Percentiles rank a stretch among this genome's conserved stretches.
phyloP scores from a whole-genome alignment of 2,329 filamentous ascomycete species.

The Knoxdaviesia capensis region DNA sequence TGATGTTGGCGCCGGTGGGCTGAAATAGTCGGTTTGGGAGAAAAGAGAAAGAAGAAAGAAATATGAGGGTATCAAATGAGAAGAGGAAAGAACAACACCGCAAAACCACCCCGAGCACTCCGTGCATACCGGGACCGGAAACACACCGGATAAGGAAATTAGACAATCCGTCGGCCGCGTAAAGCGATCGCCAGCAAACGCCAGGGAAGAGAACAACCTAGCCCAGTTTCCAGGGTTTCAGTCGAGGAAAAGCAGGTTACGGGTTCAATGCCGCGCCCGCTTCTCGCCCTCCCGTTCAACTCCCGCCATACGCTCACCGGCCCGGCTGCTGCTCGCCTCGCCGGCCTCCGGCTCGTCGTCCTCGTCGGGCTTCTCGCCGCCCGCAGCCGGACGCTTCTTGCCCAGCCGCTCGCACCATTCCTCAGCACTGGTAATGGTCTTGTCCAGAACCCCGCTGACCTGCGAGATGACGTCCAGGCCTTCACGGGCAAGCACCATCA shows the following conservation, averaged over 20 bases:
- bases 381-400: not conserved
- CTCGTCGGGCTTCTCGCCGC: slow-evolving; percentile 4
- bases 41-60: not conserved
- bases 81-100: too few species aligned
- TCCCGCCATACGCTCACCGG: too few species aligned
- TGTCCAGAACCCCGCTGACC: slow-evolving; percentile 70
- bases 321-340: slow-evolving; percentile 5
- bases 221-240: too few species aligned
- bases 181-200: too few species aligned
- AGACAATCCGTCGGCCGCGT: too few species aligned
- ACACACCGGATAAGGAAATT: too few species aligned
- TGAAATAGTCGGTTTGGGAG: not conserved
- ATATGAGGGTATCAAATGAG: not conserved
- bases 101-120: too few species aligned
- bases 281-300: too few species aligned
- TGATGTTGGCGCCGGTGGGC: not conserved
- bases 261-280: too few species aligned
- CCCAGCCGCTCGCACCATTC: slow-evolving; percentile 64
- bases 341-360: slow-evolving; percentile 4
- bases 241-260: too few species aligned
- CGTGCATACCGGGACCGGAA: too few species aligned
- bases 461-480: slow-evolving; percentile 88
- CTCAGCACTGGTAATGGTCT: slow-evolving; percentile 78
- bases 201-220: too few species aligned
- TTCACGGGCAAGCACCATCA: slow-evolving; percentile 72